Percentiles rank a stretch among this genome's conserved stretches.
phyloP scores from a whole-genome alignment of 2,329 filamentous ascomycete species.

The Alternaria rosae region DNA sequence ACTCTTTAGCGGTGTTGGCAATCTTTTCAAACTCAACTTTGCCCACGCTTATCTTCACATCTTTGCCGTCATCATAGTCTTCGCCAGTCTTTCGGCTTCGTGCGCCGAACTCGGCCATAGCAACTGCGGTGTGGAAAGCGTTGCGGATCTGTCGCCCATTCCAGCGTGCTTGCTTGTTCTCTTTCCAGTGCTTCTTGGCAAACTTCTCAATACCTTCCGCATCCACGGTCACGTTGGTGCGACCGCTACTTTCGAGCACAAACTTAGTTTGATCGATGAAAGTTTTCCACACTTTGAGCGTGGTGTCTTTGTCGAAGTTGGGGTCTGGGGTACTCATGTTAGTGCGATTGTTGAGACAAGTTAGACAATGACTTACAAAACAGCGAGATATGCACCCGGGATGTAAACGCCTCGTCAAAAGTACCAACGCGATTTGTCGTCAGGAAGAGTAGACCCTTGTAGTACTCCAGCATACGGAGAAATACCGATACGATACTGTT shows the following conservation, averaged over 20 bases:
- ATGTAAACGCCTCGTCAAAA: slow-evolving; percentile 52
- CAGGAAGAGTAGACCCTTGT: slow-evolving; percentile 53
- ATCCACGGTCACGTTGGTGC: not conserved
- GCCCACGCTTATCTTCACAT: not conserved
- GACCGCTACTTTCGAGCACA: not conserved
- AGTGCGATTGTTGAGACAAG: not conserved
- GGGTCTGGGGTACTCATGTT: not conserved
- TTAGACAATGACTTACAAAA: slow-evolving; percentile 12
- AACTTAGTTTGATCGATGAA: not conserved
- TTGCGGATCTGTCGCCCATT: slow-evolving; percentile 54
- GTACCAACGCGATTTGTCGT: slow-evolving; percentile 51
- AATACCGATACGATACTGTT: slow-evolving; percentile 30
- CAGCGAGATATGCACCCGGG: slow-evolving; percentile 51
- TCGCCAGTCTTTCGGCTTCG: not conserved
- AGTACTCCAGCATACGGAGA: slow-evolving; percentile 53
- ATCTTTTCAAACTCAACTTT: not conserved
- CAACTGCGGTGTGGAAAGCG: slow-evolving; percentile 45
- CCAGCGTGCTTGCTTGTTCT: slow-evolving; percentile 29
- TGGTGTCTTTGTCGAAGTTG: not conserved
- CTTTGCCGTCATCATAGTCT: not conserved
- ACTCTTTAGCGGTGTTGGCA: not conserved
- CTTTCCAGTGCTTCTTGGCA: not conserved
- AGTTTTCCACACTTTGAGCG: not conserved
- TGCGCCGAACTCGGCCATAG: not conserved
- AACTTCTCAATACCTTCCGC: not conserved